phyloP scores from a whole-genome alignment of 164 flowering plant genomes.

The Chloranthus sessilifolius region DNA sequence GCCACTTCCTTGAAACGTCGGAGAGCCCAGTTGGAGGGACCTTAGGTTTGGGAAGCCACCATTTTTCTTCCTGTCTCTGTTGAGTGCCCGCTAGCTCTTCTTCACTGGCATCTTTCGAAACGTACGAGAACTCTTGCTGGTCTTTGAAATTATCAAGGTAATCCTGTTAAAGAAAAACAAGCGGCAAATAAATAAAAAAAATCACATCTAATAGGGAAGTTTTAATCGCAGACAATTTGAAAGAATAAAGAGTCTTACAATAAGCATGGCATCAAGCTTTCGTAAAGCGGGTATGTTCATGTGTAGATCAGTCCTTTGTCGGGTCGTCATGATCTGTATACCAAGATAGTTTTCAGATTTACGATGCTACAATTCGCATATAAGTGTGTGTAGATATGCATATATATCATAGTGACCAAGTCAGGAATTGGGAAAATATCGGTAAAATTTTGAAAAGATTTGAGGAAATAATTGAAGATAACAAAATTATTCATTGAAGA shows the following conservation, averaged over 20 bases:
- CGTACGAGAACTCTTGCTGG: conserved; percentile 73
- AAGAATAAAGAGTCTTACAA: conserved; percentile 40
- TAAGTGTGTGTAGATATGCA: no score
- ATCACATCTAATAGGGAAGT: background rate
- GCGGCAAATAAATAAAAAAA: background rate
- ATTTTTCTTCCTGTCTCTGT: conserved; percentile 56
- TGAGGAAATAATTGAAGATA: background rate
- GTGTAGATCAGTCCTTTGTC: conserved; percentile 71
- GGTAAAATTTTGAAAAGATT: no score
- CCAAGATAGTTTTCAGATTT: background rate
- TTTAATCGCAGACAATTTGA: background rate
- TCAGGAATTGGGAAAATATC: no score
- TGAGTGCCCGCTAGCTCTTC: conserved; percentile 29
- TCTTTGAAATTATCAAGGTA: conserved; percentile 54
- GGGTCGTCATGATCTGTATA: conserved; percentile 75
- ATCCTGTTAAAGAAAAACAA: conserved; percentile 31
- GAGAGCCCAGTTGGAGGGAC: conserved; percentile 74
- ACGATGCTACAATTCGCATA: background rate
- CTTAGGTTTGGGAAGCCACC: conserved; percentile 81
- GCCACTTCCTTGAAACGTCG: conserved; percentile 55
- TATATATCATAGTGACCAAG: no score
- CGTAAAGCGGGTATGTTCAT: conserved; percentile 87
- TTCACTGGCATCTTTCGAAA: conserved; percentile 37
- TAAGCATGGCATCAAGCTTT: conserved; percentile 84
- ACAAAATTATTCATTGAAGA: background rate